A percentile compares a stretch with the other conserved stretches of the same genome.
phyloP scores from a whole-genome alignment of 2,329 filamentous ascomycete genomes.

The Pestalotiopsis sp. region DNA sequence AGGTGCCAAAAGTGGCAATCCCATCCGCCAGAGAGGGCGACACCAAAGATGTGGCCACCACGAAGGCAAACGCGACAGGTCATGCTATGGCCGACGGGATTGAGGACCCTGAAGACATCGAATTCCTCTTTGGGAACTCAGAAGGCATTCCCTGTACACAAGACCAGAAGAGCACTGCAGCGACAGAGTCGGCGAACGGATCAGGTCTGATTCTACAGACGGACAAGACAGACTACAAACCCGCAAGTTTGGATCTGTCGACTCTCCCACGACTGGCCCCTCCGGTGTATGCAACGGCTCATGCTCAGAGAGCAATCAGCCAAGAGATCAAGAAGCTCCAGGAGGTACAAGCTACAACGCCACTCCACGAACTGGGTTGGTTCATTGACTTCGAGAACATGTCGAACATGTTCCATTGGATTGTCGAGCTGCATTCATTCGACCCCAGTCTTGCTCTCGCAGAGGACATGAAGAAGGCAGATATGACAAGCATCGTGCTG shows the following conservation, averaged over 20 bases:
- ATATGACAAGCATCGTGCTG: conserved; percentile 70
- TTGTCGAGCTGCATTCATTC: conserved; percentile 86
- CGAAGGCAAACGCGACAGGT: conserved; percentile 25
- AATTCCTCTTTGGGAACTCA: conserved; percentile 33
- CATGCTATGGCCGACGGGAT: conserved; percentile 42
- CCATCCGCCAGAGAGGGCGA: conserved; percentile 18
- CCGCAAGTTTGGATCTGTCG: conserved; percentile 65
- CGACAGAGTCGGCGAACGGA: background rate
- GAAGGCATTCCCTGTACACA: background rate
- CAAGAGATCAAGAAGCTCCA: conserved; percentile 67
- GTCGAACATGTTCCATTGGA: conserved; percentile 85
- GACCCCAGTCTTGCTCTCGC: conserved; percentile 69
- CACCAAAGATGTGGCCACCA: background rate
- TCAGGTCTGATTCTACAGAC: conserved; percentile 10
- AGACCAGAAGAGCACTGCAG: background rate
- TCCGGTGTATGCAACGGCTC: conserved; percentile 65
- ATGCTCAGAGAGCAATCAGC: conserved; percentile 64
- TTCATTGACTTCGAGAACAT: conserved; percentile 71
- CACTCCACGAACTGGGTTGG: conserved; percentile 76
- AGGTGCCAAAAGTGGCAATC: conserved; percentile 37
- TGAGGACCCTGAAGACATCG: conserved; percentile 42
- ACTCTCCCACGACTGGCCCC: conserved; percentile 66
- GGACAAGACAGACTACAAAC: conserved; percentile 55
- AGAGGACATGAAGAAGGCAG: conserved; percentile 68
- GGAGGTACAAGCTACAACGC: conserved; percentile 62